These are phyloP conservation scores for Sphaerostilbella broomeana DNA, from an alignment of 2,329 filamentous ascomycete genomes.

Conservation along the genomic window DNA sequence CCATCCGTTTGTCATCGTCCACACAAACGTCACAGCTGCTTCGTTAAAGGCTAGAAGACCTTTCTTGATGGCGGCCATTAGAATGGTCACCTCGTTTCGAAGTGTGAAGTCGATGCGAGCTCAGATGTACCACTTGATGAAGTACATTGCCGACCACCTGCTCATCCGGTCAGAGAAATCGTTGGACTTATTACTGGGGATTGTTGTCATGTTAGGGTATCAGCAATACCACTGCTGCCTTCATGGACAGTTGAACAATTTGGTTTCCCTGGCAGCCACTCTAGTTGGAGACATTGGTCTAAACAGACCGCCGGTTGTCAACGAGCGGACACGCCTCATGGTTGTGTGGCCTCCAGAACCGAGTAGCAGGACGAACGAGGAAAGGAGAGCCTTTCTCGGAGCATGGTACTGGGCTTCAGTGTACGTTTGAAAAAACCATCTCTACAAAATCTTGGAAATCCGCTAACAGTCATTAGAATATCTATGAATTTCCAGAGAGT, in stretches of 20 bases:
- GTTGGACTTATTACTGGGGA: constrained; percentile 42
- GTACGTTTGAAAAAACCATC: constrained; percentile 28
- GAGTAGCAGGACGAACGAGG: constrained; percentile 40
- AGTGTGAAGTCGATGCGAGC: constrained; percentile 42
- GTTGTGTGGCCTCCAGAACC: constrained; percentile 34
- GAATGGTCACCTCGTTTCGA: constrained; percentile 43
- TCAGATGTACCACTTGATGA: constrained; percentile 43
- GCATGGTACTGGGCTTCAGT: constrained; percentile 49
- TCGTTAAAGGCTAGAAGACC: constrained; percentile 35
- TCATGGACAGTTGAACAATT: constrained; percentile 46
- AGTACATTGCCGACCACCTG: constrained; percentile 41
- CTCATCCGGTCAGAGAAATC: constrained; percentile 44
- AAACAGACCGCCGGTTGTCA: constrained; percentile 32
- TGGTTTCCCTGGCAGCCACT: constrained; percentile 42
- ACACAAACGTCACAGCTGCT: constrained; percentile 27
- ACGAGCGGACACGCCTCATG: constrained; percentile 38
- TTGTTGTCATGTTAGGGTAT: constrained; percentile 44
- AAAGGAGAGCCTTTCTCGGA: constrained; percentile 44
- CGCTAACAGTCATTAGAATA: constrained; percentile 24
- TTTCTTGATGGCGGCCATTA: constrained; percentile 43
- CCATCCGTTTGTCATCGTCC: constrained; percentile 43
- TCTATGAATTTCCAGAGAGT: constrained; percentile 37
- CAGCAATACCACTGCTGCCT: constrained; percentile 50
- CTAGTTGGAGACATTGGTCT: constrained; percentile 43
- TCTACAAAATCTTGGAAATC: background rate